Conservation (phyloP, 2,329 filamentous ascomycete species). For the Sclerotinia spermophila region DNA sequence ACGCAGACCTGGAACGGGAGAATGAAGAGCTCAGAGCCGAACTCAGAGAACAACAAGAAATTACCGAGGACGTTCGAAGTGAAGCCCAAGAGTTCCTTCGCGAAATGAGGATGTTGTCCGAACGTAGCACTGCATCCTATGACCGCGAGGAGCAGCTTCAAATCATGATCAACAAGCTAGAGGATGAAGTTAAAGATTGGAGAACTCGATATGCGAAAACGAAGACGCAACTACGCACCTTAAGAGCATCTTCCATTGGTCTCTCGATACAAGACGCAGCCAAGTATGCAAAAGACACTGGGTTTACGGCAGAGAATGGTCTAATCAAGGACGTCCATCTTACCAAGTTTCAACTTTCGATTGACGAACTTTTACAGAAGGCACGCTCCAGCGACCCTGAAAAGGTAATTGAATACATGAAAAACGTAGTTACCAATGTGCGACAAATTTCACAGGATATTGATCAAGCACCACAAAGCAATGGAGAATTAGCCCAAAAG, state of each 20-base stretch:
- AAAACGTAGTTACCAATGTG: conserved; percentile 76
- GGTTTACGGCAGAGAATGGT: conserved; percentile 67
- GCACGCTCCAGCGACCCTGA: conserved; percentile 72
- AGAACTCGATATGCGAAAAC: conserved; percentile 81
- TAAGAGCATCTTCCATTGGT: conserved; percentile 77
- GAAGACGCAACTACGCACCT: conserved; percentile 79
- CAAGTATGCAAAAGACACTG: conserved; percentile 61
- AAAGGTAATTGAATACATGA: conserved; percentile 79
- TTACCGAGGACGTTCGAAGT: conserved; percentile 80
- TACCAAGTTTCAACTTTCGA: conserved; percentile 89
- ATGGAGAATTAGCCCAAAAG: conserved; percentile 51
- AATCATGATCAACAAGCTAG: conserved; percentile 69
- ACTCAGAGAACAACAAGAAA: conserved; percentile 69
- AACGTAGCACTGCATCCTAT: conserved; percentile 72
- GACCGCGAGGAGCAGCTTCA: conserved; percentile 80
- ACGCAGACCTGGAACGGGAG: conserved; percentile 57
- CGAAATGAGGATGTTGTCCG: conserved; percentile 85
- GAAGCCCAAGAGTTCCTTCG: conserved; percentile 79
- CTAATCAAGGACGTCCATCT: conserved; percentile 88
- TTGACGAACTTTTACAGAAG: conserved; percentile 81
- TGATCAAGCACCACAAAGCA: conserved; percentile 52
- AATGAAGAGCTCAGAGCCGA: conserved; percentile 66
- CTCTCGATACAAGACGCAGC: conserved; percentile 67
- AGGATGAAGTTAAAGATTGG: conserved; percentile 85
- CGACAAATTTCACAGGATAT: conserved; percentile 82